Base-by-base conservation (phyloP, 306 rosid species). In the Gastrolobium bilobum region DNA sequence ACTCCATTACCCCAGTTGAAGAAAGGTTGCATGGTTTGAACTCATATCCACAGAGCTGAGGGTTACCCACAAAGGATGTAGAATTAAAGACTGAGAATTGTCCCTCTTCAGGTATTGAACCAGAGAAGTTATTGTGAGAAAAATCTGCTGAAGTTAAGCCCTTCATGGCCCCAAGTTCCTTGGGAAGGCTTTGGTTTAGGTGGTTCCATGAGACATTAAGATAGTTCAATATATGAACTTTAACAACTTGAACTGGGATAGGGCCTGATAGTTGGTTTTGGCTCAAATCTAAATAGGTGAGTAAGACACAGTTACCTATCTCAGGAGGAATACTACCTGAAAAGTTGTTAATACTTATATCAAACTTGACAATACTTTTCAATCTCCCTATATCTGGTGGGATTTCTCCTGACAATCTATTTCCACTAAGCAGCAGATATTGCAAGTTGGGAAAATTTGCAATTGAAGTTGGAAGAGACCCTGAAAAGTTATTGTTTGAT, bases 71-170 rank as follows among this genome's bases (percentile, higher is more conserved):
- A 64, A 84, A 93, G 59, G 90, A 87, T 30, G 92, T 78, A 13
- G 90, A 81, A 68, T 93, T 93, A 72, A 93, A 91, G 72, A 86
- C 76, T 58, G 78, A 75, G 73, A 79, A 91, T 38, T 88, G 93
- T 0, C 97, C 98, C 11, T 73, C 79, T 53, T 88, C 86, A 10
- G 98, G 98, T 35, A 93, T 54, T 33, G 88, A 69, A 38, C 98
- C 98, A 10, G 97, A 91, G 78, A 93, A 86, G 88, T 89, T 87
- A 30, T 93, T 91, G 85, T 88, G 78, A 34, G 98, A 91, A 73
- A 93, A 91, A 83, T 93, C 97, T 47, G 88, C 97, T 4, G 90
- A 86, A 52, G 95, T 91, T 75, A 93, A 75, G 65, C 97, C 93
- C 76, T 88, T 91, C 85, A 91, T 75, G 51, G 80, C 31, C 6